Evolutionary conservation across 768 basidiomycete species (phyloP), one percentile per base, ranked within the genome.

Genomic region (Cystofilobasidium ferigula): DNA sequence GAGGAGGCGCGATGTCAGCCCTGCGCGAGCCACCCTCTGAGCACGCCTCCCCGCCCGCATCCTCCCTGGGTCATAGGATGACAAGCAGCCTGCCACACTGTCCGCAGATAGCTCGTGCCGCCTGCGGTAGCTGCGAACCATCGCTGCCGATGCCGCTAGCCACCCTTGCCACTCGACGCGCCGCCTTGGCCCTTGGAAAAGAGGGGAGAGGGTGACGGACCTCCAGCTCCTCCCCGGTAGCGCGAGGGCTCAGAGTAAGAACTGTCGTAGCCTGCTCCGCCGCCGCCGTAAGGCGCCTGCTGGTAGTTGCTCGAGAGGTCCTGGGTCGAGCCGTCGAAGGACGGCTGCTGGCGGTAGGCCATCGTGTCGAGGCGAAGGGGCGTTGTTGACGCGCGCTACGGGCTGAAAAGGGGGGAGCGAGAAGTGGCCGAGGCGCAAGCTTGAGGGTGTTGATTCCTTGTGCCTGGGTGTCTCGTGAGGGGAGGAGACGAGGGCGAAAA

Each of bases 321-420:
- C 26, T 66, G 58, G 3, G 57, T 60, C 7, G 58, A 60, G 20
- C 58, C 64, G 38, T 66, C 64, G 36, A 60, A 66, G 14, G 45
- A 53, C 40, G 28, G 57, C 32, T 45, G 42, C 43, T 66, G 64
- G 30, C 57, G 64, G 32, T 66, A 66, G 16, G 64, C 42, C 64
- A 58, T 58, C 47, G 28, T 61, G 56, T 7, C 22, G 12, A 16
- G 28, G n/a, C 18, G n/a, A 35, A 9, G 32, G 62, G 13, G 8
- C 42, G 42, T 58, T 16, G 34, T 58, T 24, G 34, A 18, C 24
- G 40, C 40, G 38, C n/a, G n/a, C n/a, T n/a, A n/a, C n/a, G 40
- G 38, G 47, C 20, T 28, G 32, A 35, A 32, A 35, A 43, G 34
- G 61, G 26, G 22, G 32, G 47, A n/a, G 61, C n/a, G n/a, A n/a